Percentiles rank a stretch among this genome's conserved stretches.
These are phyloP conservation scores for Sphaerostilbella broomeana DNA, from an alignment of 2,329 filamentous ascomycete species.

Conservation along the genomic window DNA sequence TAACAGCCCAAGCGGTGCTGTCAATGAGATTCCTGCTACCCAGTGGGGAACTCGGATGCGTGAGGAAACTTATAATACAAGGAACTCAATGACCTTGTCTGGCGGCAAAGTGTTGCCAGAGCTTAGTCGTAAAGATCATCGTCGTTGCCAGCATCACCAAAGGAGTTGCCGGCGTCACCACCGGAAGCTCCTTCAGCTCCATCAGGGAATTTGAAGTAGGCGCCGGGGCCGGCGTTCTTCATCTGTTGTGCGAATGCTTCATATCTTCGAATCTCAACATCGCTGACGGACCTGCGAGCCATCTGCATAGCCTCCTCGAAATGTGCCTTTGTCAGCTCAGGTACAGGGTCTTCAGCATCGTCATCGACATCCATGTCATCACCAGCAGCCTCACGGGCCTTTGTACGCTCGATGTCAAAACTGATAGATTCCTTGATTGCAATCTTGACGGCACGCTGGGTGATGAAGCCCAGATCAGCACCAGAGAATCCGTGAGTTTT, in stretches of 20 bases:
- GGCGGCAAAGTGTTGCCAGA: background rate
- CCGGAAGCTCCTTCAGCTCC: slow-evolving; percentile 58
- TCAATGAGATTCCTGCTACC: slow-evolving; percentile 19
- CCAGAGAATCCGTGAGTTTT: slow-evolving; percentile 99
- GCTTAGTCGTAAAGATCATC: slow-evolving; percentile 93
- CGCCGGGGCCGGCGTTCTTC: slow-evolving; percentile 94
- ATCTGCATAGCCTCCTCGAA: slow-evolving; percentile 98
- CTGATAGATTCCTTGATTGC: slow-evolving; percentile 97
- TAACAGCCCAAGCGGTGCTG: slow-evolving; percentile 20
- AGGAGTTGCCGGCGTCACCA: slow-evolving; percentile 54
- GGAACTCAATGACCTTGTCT: slow-evolving; percentile 16
- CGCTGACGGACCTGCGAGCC: slow-evolving; percentile 86
- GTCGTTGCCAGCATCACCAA: slow-evolving; percentile 85
- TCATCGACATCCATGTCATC: slow-evolving; percentile 67
- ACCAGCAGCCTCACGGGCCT: slow-evolving; percentile 80
- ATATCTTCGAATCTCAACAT: slow-evolving; percentile 96
- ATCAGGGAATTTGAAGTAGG: slow-evolving; percentile 95
- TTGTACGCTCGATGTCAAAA: slow-evolving; percentile 79
- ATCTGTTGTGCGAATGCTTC: slow-evolving; percentile 98
- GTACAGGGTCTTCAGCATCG: slow-evolving; percentile 84
- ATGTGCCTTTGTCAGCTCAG: slow-evolving; percentile 90
- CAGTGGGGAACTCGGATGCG: slow-evolving; percentile 27
- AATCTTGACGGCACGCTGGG: slow-evolving; percentile 97
- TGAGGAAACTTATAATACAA: slow-evolving; percentile 44
- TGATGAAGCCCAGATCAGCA: slow-evolving; percentile 98